Conservation (phyloP, 352 stramenopile species). For the Phytophthora vignae region DNA sequence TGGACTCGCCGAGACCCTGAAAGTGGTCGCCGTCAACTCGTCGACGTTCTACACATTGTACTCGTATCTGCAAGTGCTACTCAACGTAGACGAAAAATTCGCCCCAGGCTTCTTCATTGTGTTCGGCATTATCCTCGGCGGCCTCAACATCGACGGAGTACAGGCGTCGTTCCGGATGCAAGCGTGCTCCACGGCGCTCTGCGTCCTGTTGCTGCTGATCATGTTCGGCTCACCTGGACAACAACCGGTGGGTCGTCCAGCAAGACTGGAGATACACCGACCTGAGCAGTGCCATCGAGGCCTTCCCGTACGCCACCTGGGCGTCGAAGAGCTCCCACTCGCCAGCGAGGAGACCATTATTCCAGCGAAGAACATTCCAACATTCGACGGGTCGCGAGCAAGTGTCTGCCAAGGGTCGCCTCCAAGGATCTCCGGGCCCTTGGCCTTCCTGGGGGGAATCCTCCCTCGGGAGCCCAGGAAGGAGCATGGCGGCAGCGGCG, state of each 20-base stretch:
- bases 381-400: no score
- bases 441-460: no score
- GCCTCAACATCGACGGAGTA: conserved; percentile 59
- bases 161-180: conserved; percentile 71
- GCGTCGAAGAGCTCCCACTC: conserved; percentile 37
- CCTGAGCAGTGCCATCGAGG: conserved; percentile 55
- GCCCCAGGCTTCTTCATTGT: conserved; percentile 52
- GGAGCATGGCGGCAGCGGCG: no score
- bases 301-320: conserved; percentile 59
- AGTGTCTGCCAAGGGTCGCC: no score
- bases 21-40: conserved; percentile 64
- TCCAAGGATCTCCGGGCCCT: no score
- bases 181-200: conserved; percentile 54
- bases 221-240: conserved; percentile 66
- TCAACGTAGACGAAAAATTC: conserved; percentile 45
- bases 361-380: no score
- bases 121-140: conserved; percentile 62
- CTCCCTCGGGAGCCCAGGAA: no score
- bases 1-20: conserved; percentile 58
- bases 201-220: conserved; percentile 55
- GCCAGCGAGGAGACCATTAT: conserved; percentile 35
- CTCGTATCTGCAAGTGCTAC: conserved; percentile 53
- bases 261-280: conserved; percentile 65
- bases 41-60: conserved; percentile 54
- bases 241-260: conserved; percentile 58